Evolutionary conservation across 305 asterid species (phyloP).

Genomic region (Vinca major): DNA sequence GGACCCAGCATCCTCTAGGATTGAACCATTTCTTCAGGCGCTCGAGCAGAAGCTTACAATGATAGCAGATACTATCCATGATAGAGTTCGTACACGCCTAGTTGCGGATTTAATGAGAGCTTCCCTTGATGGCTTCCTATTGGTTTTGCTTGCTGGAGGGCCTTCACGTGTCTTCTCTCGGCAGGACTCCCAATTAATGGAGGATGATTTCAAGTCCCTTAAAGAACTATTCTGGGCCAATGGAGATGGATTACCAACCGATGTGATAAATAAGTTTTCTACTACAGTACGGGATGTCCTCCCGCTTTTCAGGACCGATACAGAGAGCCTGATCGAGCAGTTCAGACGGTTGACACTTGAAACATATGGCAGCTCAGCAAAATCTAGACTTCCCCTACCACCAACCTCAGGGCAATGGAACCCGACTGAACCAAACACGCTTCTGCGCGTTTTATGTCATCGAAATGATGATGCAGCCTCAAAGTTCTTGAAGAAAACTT

Average conservation of each 20-base stretch:
- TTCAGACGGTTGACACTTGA: constrained; percentile 57
- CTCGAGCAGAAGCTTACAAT: constrained; percentile 59
- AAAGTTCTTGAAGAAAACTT: constrained; percentile 85
- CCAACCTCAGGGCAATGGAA: constrained; percentile 93
- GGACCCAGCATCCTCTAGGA: constrained; percentile 67
- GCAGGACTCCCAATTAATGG: constrained; percentile 60
- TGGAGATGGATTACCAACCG: constrained; percentile 80
- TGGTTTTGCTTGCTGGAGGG: constrained; percentile 91
- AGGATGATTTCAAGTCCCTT: constrained; percentile 78
- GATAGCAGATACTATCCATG: constrained; percentile 62
- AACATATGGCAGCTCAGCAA: constrained; percentile 66
- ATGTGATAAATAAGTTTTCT: constrained; percentile 59
- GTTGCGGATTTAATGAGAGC: constrained; percentile 87
- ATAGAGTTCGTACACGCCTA: constrained; percentile 66
- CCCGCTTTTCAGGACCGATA: constrained; percentile 62
- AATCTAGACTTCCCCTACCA: constrained; percentile 82
- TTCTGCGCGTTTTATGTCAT: constrained; percentile 76
- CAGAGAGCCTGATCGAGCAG: constrained; percentile 58
- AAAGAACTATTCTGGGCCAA: constrained; percentile 85
- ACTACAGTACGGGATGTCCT: constrained; percentile 56
- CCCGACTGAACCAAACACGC: constrained; percentile 74
- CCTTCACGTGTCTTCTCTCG: constrained; percentile 62
- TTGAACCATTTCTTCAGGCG: constrained; percentile 72
- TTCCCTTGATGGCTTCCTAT: constrained; percentile 67
- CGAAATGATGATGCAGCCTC: constrained; percentile 86